Evolutionary conservation across 495 filamentous ascomycete genomes (phyloP).

Genomic region (Mytilinidion resinicola): DNA sequence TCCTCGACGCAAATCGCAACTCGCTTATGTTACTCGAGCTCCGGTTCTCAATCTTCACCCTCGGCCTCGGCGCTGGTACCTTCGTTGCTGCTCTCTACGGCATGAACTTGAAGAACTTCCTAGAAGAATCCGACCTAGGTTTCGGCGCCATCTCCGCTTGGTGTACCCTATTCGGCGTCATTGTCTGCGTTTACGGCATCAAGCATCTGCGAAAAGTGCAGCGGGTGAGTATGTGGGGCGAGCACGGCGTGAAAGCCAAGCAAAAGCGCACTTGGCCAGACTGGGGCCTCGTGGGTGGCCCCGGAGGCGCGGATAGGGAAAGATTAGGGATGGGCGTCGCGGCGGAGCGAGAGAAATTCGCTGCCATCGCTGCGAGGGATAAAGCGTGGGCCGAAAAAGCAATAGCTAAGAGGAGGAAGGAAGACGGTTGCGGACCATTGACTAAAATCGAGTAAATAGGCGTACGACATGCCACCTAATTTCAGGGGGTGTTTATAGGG

Average conservation of each 20-base stretch:
- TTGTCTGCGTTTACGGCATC: slow-evolving; percentile 76
- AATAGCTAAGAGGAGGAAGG: no score
- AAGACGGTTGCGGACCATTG: no score
- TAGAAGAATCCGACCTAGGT: slow-evolving; percentile 90
- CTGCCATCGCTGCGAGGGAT: slow-evolving; percentile 16
- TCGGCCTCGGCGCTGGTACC: slow-evolving; percentile 85
- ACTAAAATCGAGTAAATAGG: no score
- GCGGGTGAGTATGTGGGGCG: slow-evolving; percentile 75
- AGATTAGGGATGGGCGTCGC: slow-evolving; percentile 2
- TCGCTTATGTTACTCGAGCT: slow-evolving; percentile 96
- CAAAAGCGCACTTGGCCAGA: background rate
- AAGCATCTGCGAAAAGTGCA: slow-evolving; percentile 78
- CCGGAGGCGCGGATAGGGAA: background rate
- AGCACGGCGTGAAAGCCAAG: slow-evolving; percentile 10
- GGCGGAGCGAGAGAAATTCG: slow-evolving; percentile 7
- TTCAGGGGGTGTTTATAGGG: no score
- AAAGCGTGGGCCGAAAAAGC: background rate
- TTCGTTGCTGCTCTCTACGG: slow-evolving; percentile 96
- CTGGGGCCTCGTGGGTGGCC: slow-evolving; percentile 14
- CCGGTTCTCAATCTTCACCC: slow-evolving; percentile 90
- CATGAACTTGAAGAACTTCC: slow-evolving; percentile 98
- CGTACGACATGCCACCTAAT: no score
- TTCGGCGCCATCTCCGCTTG: slow-evolving; percentile 67
- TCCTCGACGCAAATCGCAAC: slow-evolving; percentile 97
- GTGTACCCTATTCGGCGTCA: slow-evolving; percentile 63